Evolutionary conservation across 176 grass and related monocot species (phyloP), one percentile per base, ranked within the genome.

Genomic region (Phoenix dactylifera): DNA sequence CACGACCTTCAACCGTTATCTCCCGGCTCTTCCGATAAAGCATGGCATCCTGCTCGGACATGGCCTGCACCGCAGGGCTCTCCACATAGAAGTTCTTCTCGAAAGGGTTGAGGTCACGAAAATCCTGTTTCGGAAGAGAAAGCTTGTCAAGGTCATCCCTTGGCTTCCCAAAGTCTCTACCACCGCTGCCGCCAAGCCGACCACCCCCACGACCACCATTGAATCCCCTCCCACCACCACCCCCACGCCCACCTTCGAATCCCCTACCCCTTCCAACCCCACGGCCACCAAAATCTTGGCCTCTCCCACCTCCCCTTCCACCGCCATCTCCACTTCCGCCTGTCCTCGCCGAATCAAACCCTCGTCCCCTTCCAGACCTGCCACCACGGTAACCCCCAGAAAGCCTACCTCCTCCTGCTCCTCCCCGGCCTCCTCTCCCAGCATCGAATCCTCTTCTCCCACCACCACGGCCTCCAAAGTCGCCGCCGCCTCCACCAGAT

Each of bases 81-180:
- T 98, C 93, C 25, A 98, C 66, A 49, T 98, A 98, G 48, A 98
- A 98, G 59, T 88, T 83, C 79, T 98, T 98, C 82, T 92, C 81
- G 48, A 98, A 98, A 17, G 93, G 93, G 60, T 78, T 85, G 18
- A 98, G 70, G 56, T 76, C 75, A 2, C 73, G 79, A 54, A 98
- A 98, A 68, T 98, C 79, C 52, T 86, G 84, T 52, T 80, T 98
- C 2, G 85, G 84, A 52, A 98, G 67, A 19, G 63, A 28, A 28
- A 98, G 53, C 35, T 65, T 74, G 54, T 98, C 76, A 23, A 98
- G 73, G 30, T 81, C 76, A 55, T 98, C 84, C 72, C 63, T 86
- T 26, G 78, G 72, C 52, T 83, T 81, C 5, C 72, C 29, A 1
- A 63, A 73, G 17, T 79, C 86, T 51, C 78, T 80, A 50, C 78